A percentile compares a stretch with the other conserved stretches of the same genome.
phyloP scores from a whole-genome alignment of 441 rosid species.

The Rhodomyrtus psidioides region DNA sequence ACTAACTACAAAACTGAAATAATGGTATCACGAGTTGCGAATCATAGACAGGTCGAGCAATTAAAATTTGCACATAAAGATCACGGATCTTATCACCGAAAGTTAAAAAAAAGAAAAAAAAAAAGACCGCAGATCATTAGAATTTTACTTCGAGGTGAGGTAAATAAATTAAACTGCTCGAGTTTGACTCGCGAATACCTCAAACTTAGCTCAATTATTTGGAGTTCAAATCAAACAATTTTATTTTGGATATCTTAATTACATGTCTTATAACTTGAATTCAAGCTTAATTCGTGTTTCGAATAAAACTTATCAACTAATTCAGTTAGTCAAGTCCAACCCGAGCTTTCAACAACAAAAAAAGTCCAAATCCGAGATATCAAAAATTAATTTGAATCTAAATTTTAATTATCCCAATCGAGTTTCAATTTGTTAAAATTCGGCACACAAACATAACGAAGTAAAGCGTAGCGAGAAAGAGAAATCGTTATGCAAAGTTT shows the following conservation, averaged over 20 bases:
- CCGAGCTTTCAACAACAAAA: too few relatives aligned
- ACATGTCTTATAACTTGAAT: background rate
- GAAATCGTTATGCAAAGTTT: too few relatives aligned
- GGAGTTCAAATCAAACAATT: background rate
- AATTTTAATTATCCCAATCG: background rate
- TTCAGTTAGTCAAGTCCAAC: background rate
- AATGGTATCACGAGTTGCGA: background rate
- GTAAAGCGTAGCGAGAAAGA: too few relatives aligned
- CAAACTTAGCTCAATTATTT: background rate
- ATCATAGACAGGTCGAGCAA: background rate
- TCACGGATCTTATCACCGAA: fast-evolving
- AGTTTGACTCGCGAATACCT: background rate
- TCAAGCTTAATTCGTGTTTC: background rate
- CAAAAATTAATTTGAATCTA: background rate
- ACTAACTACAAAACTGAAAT: background rate
- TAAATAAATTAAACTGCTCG: background rate
- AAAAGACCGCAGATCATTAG: fast-evolving
- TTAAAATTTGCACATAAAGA: background rate
- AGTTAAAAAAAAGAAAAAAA: background rate
- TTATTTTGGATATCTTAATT: too few relatives aligned
- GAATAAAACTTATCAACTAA: background rate
- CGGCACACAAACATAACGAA: too few relatives aligned
- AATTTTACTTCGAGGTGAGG: background rate
- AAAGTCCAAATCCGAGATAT: background rate
- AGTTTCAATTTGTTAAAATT: too few relatives aligned